Percentiles rank a stretch among this genome's conserved stretches.
Evolutionary conservation across 106 monocot species (phyloP).

Genomic region (Dendrobium chrysotoxum): DNA sequence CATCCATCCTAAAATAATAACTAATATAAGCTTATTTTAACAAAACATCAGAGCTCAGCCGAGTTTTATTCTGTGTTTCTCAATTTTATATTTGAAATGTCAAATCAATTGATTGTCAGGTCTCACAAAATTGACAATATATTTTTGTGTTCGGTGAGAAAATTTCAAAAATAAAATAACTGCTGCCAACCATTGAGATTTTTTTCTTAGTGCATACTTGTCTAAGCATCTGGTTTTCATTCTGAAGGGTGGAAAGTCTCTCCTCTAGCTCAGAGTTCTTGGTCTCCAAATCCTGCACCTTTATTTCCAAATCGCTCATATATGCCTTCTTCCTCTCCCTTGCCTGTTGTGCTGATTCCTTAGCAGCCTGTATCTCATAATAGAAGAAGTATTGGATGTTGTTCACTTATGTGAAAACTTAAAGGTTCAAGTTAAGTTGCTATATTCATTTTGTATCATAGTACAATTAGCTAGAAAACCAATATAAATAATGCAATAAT

Average conservation of each 20-base stretch:
- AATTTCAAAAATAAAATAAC: background rate
- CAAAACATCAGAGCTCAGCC: too few species aligned
- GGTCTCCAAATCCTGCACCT: slow-evolving; percentile 36
- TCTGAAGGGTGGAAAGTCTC: slow-evolving; percentile 58
- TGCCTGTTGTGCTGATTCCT: slow-evolving; percentile 71
- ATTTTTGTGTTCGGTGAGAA: background rate
- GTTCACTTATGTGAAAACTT: background rate
- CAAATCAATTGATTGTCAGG: background rate
- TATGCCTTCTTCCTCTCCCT: slow-evolving; percentile 69
- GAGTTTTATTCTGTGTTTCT: too few species aligned
- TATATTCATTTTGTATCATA: background rate
- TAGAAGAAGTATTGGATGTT: background rate
- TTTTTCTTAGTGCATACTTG: slow-evolving; percentile 27
- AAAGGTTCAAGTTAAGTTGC: background rate
- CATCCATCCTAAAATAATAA: too few species aligned
- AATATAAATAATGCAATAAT: background rate
- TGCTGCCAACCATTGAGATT: background rate
- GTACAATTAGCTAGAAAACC: background rate
- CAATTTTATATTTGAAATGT: too few species aligned
- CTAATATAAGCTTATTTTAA: too few species aligned
- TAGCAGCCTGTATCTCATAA: slow-evolving; percentile 31
- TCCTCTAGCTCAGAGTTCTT: slow-evolving; percentile 46
- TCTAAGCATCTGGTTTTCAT: slow-evolving; percentile 92
- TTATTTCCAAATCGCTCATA: slow-evolving; percentile 41
- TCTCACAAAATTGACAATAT: background rate